Evolutionary conservation across 2,329 filamentous ascomycete genomes (phyloP), one percentile per base, ranked within the genome.

Genomic region (Diaporthe vexans): DNA sequence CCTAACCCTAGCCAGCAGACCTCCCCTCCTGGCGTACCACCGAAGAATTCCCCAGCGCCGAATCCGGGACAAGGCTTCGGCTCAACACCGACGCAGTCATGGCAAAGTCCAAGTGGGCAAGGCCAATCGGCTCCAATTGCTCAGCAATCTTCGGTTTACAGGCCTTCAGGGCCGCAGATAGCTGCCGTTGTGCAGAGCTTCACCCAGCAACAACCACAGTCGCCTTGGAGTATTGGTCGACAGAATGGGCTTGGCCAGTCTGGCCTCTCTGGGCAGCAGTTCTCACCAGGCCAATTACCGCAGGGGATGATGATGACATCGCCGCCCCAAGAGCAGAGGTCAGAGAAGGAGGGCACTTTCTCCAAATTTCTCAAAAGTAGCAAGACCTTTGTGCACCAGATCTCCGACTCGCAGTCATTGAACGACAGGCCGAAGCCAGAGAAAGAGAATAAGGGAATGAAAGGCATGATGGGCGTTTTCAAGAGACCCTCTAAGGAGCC

Each of bases 391-490:
- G 56, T 76, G 48, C 71, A 77, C 40, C 63, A 77, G 21, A 72
- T 72, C 19, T 72, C 70, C 43, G 70, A 72, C 24, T 61, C 57
- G 17, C 73, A 77, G 26, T 72, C 74, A 29, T 57, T 73, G 6
- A 76, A 77, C 19, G 79, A 76, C 35, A 74, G 79, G 63, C 74
- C 77, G 13, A 78, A 76, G 24, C 61, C 76, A 1, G 73, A 77
- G 7, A 79, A 79, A 69, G 77, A 78, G 37, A 79, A 78, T 21
- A 80, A 79, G 63, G 71, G 77, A 9, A 69, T 76, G 43, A 78
- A 79, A 57, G 75, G 77, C 9, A 68, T 81, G 9, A 74, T 79
- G 48, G 75, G 75, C 17, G 79, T 77, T 3, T 80, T 81, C 29
- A 79, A 79, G 58, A 74, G 79, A 26, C 48, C 74, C 75, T 4